Conservation (phyloP, 805 yeast species). For the Saturnispora bothae region DNA sequence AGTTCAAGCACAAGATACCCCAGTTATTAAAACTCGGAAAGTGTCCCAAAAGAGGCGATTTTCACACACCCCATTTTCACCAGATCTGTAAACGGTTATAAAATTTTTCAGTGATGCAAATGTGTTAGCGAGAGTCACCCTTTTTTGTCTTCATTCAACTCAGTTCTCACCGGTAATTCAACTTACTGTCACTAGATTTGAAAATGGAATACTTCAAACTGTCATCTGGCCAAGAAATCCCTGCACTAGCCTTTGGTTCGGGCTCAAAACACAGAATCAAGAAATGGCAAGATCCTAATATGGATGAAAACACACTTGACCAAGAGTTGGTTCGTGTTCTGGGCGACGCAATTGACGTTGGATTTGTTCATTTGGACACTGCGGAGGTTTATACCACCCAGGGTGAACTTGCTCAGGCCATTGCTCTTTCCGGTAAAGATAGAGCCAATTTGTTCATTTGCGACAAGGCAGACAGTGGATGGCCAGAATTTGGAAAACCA, state of each 20-base stretch:
- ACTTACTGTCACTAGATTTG: no score
- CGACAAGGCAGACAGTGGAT: constrained; percentile 43
- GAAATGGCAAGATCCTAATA: constrained; percentile 21
- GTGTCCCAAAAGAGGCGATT: no score
- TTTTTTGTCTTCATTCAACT: no score
- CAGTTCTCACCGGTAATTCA: no score
- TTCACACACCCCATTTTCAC: no score
- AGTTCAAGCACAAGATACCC: no score
- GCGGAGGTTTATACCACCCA: constrained; percentile 62
- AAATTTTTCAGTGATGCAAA: no score
- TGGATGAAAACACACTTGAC: constrained; percentile 17
- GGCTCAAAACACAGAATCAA: constrained; percentile 46
- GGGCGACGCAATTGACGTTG: constrained; percentile 36
- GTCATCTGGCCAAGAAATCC: constrained; percentile 24
- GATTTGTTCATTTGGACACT: constrained; percentile 53
- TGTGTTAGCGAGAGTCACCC: no score
- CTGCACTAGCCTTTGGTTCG: constrained; percentile 41
- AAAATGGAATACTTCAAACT: constrained; percentile 20
- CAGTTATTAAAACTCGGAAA: no score
- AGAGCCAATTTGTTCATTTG: constrained; percentile 50
- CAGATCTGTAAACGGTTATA: no score
- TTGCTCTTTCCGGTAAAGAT: constrained; percentile 30
- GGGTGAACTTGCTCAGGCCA: constrained; percentile 46
- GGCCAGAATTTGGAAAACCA: constrained; percentile 15
- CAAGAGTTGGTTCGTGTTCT: constrained; percentile 38